phyloP scores from a whole-genome alignment of 768 basidiomycete genomes.

The Psilocybe subaeruginosa region DNA sequence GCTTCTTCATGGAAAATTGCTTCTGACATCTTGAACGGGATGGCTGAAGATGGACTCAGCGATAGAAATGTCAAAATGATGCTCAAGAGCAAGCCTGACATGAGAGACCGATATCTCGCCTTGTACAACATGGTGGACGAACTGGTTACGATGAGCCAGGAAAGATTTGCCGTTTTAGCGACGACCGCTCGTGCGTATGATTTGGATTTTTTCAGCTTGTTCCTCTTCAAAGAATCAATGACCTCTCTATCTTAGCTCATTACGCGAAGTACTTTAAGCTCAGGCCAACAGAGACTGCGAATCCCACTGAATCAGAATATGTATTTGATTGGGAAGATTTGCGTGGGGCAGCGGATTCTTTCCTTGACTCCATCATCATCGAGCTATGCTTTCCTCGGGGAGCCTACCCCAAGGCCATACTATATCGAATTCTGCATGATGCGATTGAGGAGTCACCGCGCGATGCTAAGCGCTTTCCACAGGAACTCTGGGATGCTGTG shows the following conservation, averaged over 20 bases:
- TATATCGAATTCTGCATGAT: constrained; percentile 71
- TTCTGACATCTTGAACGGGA: constrained; percentile 54
- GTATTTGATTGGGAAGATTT: constrained; percentile 69
- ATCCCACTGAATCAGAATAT: constrained; percentile 51
- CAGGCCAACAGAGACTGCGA: constrained; percentile 41
- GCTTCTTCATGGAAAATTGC: constrained; percentile 85
- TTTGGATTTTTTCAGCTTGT: neutral
- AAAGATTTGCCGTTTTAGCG: constrained; percentile 68
- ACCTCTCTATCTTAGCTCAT: constrained; percentile 50
- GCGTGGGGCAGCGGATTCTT: constrained; percentile 70
- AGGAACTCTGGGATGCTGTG: constrained; percentile 78
- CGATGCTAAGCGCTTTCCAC: constrained; percentile 77
- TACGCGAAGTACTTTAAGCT: constrained; percentile 73
- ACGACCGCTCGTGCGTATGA: constrained; percentile 64
- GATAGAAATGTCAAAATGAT: constrained; percentile 55
- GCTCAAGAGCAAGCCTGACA: constrained; percentile 49
- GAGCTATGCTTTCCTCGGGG: constrained; percentile 79
- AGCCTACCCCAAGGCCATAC: constrained; percentile 64
- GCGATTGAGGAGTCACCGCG: constrained; percentile 73
- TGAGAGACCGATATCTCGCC: constrained; percentile 64
- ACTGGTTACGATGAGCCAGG: constrained; percentile 64
- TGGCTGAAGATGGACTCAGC: constrained; percentile 56
- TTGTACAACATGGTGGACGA: constrained; percentile 65
- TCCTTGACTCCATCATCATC: constrained; percentile 82
- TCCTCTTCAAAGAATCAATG: neutral